phyloP scores from a whole-genome alignment of 2,329 filamentous ascomycete species.

The Penicillium sp. region DNA sequence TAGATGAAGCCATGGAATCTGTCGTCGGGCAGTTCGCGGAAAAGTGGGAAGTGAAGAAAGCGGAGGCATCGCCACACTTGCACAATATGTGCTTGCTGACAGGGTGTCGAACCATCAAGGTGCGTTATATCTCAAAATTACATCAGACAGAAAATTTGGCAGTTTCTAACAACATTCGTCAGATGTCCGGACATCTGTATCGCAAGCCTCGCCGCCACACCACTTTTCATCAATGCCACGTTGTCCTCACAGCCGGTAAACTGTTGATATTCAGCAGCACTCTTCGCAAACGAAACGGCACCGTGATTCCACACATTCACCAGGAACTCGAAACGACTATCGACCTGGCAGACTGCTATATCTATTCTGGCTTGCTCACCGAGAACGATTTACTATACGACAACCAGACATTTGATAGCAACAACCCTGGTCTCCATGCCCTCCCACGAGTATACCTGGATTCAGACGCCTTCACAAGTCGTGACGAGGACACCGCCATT shows the following conservation, averaged over 20 bases:
- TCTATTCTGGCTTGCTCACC: conserved; percentile 62
- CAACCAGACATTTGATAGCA: conserved; percentile 62
- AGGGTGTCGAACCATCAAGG: conserved; percentile 57
- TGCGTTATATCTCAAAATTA: conserved; percentile 20
- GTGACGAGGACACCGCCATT: conserved; percentile 63
- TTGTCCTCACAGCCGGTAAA: conserved; percentile 58
- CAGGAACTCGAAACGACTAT: conserved; percentile 58
- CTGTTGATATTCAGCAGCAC: conserved; percentile 61
- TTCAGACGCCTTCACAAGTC: conserved; percentile 58
- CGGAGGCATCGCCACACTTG: conserved; percentile 59
- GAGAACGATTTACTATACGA: conserved; percentile 61
- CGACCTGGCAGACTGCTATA: conserved; percentile 60
- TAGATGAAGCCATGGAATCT: conserved; percentile 64
- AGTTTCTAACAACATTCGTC: conserved; percentile 5
- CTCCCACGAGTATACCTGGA: conserved; percentile 57
- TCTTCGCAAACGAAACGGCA: conserved; percentile 53
- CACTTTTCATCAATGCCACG: conserved; percentile 58
- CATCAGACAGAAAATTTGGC: not conserved
- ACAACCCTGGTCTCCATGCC: conserved; percentile 57
- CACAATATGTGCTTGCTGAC: conserved; percentile 66
- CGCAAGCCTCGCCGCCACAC: conserved; percentile 61
- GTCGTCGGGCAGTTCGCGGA: conserved; percentile 62
- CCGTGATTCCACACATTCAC: conserved; percentile 57
- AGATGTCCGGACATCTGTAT: conserved; percentile 60
- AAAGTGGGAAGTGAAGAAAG: conserved; percentile 65